Percentiles rank a stretch among this genome's conserved stretches.
Evolutionary conservation across 257 asterid genomes (phyloP).

Genomic region (Petunia secreta): DNA sequence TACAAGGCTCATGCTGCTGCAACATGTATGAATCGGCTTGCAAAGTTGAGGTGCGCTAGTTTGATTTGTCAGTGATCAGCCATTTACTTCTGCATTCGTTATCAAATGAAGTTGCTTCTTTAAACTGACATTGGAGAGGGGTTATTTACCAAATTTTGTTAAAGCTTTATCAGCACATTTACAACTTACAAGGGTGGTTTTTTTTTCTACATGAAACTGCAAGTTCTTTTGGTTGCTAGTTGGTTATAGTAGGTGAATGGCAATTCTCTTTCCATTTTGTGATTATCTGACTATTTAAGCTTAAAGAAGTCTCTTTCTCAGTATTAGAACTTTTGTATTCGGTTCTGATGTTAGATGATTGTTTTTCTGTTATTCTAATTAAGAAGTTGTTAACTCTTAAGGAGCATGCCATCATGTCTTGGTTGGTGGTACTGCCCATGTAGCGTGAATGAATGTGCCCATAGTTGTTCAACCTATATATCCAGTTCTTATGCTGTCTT

Average conservation of each 20-base stretch:
- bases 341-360: not conserved
- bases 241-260: not conserved
- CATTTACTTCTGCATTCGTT: too few relatives aligned
- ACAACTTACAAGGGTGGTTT: not conserved
- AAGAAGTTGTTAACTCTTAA: too few relatives aligned
- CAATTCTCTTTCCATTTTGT: not conserved
- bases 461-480: too few relatives aligned
- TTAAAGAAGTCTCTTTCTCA: not conserved
- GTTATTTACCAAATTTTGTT: not conserved
- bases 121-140: too few relatives aligned
- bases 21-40: constrained; percentile 94
- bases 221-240: not conserved
- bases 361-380: too few relatives aligned
- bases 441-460: too few relatives aligned
- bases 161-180: not conserved
- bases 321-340: not conserved
- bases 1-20: constrained; percentile 89
- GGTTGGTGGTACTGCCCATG: too few relatives aligned
- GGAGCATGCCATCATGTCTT: too few relatives aligned
- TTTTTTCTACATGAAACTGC: not conserved
- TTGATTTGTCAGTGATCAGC: not conserved
- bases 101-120: too few relatives aligned
- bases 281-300: not conserved
- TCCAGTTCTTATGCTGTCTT: too few relatives aligned
- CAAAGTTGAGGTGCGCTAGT: constrained; percentile 76